Base-by-base conservation (phyloP, 75 land plant species). In the Adiantum capillusveneris region DNA sequence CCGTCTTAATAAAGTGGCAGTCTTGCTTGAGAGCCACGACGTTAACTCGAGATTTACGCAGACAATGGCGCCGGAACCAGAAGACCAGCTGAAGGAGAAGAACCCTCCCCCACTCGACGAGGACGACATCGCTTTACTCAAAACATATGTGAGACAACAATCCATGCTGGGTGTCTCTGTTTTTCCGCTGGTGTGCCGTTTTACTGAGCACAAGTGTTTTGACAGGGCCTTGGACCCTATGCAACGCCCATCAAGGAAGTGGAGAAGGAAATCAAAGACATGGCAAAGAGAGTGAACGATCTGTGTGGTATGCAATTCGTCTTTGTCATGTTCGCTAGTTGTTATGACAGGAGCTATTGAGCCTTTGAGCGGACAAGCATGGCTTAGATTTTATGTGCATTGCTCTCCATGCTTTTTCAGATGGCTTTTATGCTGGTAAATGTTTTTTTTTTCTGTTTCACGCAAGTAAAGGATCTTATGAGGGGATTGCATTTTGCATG, bases 201-300 rank as follows among this genome's bases (percentile, higher is more conserved):
- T 16, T 60, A n/a, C n/a, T n/a, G n/a, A n/a, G n/a, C n/a, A n/a
- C n/a, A n/a, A 9, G 3, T 34, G 37, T 9, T 34, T 34, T 34
- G 37, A 34, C 37, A 93, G 98, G 98, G 96, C 1, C 65, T 93
- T 66, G 98, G 98, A 9, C 98, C 98, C n/a, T 93, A 93, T 66
- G 89, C 98, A 14, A 61, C 54, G 13, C 42, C 69, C 50, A 93
- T 85, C 12, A 92, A 92, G 85, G 82, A 74, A 53, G 79, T 55
- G 0, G 98, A 93, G 78, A 93, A 93, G 70, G 98, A 89, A 48
- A 89, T 93, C 50, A 93, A 93, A 63, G 96, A 93, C n/a, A 76
- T 85, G 90, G 96, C 90, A 0, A 89, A 93, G 70, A 85, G 79
- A 62, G 78, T 93, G 52, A 93, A 93, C 49, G 98, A 93, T 70